Conservation (phyloP, 2,329 filamentous ascomycete species). For the Ceratocystis alfenasii region DNA sequence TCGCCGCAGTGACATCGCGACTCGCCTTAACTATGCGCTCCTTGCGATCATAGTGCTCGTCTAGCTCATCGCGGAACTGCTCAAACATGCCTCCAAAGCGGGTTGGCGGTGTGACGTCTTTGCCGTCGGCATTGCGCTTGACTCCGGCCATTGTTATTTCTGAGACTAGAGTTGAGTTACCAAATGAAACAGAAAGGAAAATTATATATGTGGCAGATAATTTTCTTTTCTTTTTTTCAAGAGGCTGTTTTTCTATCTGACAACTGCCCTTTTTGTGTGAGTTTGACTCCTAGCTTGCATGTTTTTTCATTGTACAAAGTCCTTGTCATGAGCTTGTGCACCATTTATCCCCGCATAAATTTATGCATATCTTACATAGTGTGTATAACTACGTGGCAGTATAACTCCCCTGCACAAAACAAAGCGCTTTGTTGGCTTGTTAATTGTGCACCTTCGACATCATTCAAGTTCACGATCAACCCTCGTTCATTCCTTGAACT, state of each 20-base stretch:
- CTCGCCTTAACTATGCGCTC: slow-evolving; percentile 85
- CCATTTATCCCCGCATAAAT: not conserved
- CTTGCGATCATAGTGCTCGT: slow-evolving; percentile 85
- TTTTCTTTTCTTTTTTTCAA: no score
- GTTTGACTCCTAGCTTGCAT: not conserved
- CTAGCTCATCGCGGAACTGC: slow-evolving; percentile 71
- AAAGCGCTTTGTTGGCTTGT: not conserved
- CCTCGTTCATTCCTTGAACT: not conserved
- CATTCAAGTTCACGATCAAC: not conserved
- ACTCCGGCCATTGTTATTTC: slow-evolving; percentile 28
- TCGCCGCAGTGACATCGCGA: slow-evolving; percentile 81
- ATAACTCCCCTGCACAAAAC: not conserved
- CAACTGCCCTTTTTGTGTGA: not conserved
- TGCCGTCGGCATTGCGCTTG: slow-evolving; percentile 45
- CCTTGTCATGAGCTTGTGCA: not conserved
- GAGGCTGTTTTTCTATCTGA: not conserved
- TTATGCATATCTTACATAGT: not conserved
- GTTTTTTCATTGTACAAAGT: not conserved
- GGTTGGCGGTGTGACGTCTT: slow-evolving; percentile 26
- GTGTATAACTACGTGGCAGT: no score
- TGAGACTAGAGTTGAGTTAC: no score
- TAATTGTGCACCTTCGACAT: not conserved
- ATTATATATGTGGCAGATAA: not conserved
- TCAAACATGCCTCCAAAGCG: slow-evolving; percentile 67
- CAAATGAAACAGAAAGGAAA: not conserved